Evolutionary conservation across 2,329 filamentous ascomycete genomes (phyloP).

Genomic region (Pseudogymnoascus sp.): DNA sequence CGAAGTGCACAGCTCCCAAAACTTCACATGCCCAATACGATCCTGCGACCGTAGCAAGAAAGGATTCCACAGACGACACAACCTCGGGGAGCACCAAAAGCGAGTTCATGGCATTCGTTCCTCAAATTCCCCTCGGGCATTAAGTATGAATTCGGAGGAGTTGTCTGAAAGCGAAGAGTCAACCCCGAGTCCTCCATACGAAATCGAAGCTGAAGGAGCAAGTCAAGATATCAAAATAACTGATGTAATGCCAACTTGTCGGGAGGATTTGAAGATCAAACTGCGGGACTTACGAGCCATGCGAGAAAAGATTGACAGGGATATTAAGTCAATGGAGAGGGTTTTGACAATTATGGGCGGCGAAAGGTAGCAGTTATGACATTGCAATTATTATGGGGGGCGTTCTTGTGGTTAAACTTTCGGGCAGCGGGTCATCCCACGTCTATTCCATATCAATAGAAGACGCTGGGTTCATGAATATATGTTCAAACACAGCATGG

Average conservation of each 20-base stretch:
- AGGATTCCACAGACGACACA: not conserved
- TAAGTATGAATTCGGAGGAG: not conserved
- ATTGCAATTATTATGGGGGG: not conserved
- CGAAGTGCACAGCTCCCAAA: not conserved
- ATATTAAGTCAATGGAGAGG: not conserved
- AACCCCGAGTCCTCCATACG: not conserved
- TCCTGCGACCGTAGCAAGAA: not conserved
- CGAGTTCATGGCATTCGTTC: not conserved
- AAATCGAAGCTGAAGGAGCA: not conserved
- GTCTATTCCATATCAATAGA: not conserved
- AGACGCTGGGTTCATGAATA: not conserved
- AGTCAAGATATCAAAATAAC: not conserved
- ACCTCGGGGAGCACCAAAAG: not conserved
- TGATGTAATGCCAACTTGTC: not conserved
- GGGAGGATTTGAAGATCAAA: not conserved
- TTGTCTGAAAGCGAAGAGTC: not conserved
- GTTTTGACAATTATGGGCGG: not conserved
- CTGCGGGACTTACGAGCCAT: not conserved
- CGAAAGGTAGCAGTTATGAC: not conserved
- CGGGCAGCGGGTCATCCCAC: not conserved
- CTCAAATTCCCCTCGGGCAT: not conserved
- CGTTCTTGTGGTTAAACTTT: not conserved
- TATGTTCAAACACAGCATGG: not conserved
- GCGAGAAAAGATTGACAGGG: not conserved
- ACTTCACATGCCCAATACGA: not conserved